Conservation (phyloP, 495 filamentous ascomycete genomes). For the Mycothermus thermophilus region DNA sequence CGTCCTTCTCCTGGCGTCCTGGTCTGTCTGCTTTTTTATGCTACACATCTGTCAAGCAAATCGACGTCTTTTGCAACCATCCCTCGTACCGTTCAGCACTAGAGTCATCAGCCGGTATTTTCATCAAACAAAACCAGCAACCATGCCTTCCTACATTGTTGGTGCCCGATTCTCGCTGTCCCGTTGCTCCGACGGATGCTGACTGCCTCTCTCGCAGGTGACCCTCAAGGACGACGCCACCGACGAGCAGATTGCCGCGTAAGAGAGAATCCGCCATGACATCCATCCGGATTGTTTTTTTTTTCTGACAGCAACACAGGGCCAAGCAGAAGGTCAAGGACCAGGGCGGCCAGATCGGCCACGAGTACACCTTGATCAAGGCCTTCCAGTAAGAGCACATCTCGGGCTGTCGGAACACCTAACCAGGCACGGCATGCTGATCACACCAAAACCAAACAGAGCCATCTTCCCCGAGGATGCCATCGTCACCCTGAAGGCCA, state of each 20-base stretch:
- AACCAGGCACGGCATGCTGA: too few species aligned
- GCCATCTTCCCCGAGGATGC: constrained; percentile 57
- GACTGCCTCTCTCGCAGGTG: constrained; percentile 53
- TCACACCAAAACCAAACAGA: constrained; percentile 39
- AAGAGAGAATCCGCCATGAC: constrained; percentile 7
- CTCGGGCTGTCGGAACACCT: too few species aligned
- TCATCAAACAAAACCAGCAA: too few species aligned
- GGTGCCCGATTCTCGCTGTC: constrained; percentile 10
- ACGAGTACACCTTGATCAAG: constrained; percentile 76
- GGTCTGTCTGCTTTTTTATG: too few species aligned
- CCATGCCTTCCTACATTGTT: constrained; percentile 64
- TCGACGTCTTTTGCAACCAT: too few species aligned
- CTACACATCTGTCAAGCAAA: too few species aligned
- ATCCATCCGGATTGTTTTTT: not conserved
- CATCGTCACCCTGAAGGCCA: constrained; percentile 44
- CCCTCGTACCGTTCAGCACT: too few species aligned
- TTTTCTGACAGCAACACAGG: constrained; percentile 26
- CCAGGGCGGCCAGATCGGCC: constrained; percentile 66
- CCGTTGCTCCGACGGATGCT: not conserved
- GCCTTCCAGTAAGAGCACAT: constrained; percentile 90
- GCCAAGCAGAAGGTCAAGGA: constrained; percentile 56
- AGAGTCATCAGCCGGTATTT: too few species aligned
- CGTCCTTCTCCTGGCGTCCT: not conserved
- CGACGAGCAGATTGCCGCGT: constrained; percentile 50
- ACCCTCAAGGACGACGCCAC: constrained; percentile 57